Evolutionary conservation across 805 yeast species (phyloP), one percentile per base, ranked within the genome.

Genomic region (Candida ulmi): DNA sequence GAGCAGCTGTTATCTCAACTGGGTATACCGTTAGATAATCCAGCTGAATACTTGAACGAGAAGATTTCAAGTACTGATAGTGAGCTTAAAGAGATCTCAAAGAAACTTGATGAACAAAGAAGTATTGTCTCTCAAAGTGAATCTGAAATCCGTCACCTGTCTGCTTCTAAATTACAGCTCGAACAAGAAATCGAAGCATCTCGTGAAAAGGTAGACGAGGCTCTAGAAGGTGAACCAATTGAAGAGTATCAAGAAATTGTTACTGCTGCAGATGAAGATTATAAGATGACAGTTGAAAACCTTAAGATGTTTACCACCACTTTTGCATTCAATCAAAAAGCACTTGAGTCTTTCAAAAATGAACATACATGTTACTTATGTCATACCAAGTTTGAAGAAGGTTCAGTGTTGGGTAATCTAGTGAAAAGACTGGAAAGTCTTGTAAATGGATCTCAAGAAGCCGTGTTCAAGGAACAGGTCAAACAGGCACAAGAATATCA

Each of bases 351-450:
- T 30, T 93, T 95, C 0, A 62, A 75, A 21, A 52, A 56, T 4
- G 69, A 72, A 8, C 70, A 78, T 11, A 67, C 74, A 35, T 91
- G 97, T 59, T 63, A 80, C 32, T 63, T 90, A 33, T 91, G 98
- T 58, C 74, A 75, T 16, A 68, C 95, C 37, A 66, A 71, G 11
- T 84, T 88, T 60, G 73, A 72, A 13, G 65, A 63, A 9, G 51
- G 54, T 1, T 59, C 54, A 2, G 53, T 54, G 6, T 32, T 51
- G 11, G 43, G 52, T 12, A 40, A 42, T 1, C 48, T 66, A 13
- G 39, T 66, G 11, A 29, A 45, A 5, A 66, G 57, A 19, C 36
- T 66, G 36, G 50, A 54, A 35, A 44, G 58, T 2, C 57, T 60
- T 30, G 55, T 62, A 1, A 60, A 60, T 40, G 58, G 59, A 1